These are phyloP conservation scores for Juncus inflexus DNA, from an alignment of 176 grass and related monocot genomes.

Conservation along the genomic window DNA sequence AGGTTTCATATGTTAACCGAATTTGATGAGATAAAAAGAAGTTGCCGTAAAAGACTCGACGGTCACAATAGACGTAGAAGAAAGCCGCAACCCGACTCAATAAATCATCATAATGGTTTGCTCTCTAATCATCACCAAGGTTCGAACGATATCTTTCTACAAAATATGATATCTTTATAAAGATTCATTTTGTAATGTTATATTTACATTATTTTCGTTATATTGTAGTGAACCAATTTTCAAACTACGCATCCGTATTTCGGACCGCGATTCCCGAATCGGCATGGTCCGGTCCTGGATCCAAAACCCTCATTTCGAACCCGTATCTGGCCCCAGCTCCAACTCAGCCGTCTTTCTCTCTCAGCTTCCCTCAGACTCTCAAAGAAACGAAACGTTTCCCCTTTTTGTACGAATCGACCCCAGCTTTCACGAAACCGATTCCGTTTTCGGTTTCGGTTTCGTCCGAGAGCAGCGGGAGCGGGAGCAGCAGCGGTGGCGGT, in stretches of 20 bases:
- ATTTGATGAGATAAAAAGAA: conserved; percentile 79
- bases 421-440: conserved; percentile 3
- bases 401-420: conserved; percentile 30
- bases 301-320: conserved; percentile 10
- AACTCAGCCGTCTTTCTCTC: conserved; percentile 38
- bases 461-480: conserved; percentile 16
- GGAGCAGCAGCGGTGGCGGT: conserved; percentile 18
- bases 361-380: conserved; percentile 37
- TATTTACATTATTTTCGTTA: not conserved
- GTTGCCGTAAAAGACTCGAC: conserved; percentile 76
- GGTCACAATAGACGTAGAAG: conserved; percentile 78
- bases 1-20: conserved; percentile 77
- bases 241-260: conserved; percentile 25
- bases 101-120: conserved; percentile 39
- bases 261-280: conserved; percentile 7
- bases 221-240: conserved; percentile 37
- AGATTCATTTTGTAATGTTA: conserved; percentile 3
- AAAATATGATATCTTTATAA: not conserved
- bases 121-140: conserved; percentile 41
- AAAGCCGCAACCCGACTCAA: conserved; percentile 51
- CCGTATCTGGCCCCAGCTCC: conserved; percentile 13
- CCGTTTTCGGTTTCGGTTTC: conserved; percentile 13
- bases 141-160: conserved; percentile 8
- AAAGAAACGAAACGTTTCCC: conserved; percentile 34
- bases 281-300: conserved; percentile 18